phyloP scores from a whole-genome alignment of 2,329 filamentous ascomycete species.

The Cladophialophora immunda region DNA sequence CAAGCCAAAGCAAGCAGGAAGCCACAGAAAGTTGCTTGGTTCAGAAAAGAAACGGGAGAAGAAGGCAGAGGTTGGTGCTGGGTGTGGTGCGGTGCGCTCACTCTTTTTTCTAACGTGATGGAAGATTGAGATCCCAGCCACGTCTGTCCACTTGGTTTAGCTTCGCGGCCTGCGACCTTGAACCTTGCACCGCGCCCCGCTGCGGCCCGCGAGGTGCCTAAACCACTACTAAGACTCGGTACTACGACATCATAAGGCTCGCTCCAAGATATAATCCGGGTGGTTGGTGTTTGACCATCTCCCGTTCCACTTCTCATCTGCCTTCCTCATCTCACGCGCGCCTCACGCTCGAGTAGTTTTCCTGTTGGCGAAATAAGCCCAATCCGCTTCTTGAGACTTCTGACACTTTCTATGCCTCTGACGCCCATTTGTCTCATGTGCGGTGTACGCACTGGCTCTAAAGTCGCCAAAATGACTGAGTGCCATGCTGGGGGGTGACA shows the following conservation, averaged over 20 bases:
- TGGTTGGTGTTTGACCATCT: slow-evolving; percentile 29
- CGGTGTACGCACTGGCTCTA: neutral
- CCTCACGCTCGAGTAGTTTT: neutral
- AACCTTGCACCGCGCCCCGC: neutral
- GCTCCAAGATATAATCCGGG: slow-evolving; percentile 12
- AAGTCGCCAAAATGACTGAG: neutral
- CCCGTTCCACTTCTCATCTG: neutral
- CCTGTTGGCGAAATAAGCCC: slow-evolving; percentile 7
- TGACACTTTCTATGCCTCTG: neutral
- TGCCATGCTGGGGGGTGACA: neutral
- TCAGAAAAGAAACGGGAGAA: slow-evolving; percentile 9
- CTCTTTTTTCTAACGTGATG: neutral
- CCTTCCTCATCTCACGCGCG: neutral
- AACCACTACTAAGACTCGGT: neutral
- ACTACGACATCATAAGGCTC: neutral
- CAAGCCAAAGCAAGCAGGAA: slow-evolving; percentile 3
- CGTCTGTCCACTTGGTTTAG: slow-evolving; percentile 2
- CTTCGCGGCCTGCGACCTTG: neutral
- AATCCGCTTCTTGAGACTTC: neutral
- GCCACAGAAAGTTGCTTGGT: neutral
- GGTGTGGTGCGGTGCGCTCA: slow-evolving; percentile 5
- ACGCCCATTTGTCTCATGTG: neutral
- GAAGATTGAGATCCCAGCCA: slow-evolving; percentile 25
- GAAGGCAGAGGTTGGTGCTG: slow-evolving; percentile 11
- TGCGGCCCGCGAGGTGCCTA: neutral